Conservation (phyloP, 441 rosid species). For the Pelargonium cotyledonis region DNA sequence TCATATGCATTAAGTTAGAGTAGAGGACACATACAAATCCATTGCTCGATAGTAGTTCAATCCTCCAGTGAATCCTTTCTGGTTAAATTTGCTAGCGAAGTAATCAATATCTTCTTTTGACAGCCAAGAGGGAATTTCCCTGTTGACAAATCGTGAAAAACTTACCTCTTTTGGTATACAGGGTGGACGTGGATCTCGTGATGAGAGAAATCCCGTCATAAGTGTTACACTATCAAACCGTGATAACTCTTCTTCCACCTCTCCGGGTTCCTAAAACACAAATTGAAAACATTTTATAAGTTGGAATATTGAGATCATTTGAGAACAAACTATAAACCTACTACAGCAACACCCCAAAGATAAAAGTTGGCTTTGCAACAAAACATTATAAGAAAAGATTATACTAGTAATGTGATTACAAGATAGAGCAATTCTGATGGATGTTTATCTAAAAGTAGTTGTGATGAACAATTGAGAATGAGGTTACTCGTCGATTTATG, state of each 20-base stretch:
- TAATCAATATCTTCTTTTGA: slow-evolving; percentile 45
- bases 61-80: slow-evolving; percentile 64
- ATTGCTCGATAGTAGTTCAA: slow-evolving; percentile 58
- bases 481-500: too few relatives aligned
- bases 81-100: slow-evolving; percentile 40
- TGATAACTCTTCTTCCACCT: slow-evolving; percentile 53
- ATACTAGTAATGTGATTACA: too few relatives aligned
- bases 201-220: slow-evolving; percentile 31
- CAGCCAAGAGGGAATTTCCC: slow-evolving; percentile 48
- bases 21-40: slow-evolving; percentile 37
- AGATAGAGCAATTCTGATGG: too few relatives aligned
- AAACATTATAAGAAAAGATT: too few relatives aligned
- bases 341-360: not conserved
- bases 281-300: not conserved
- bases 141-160: slow-evolving; percentile 37
- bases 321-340: not conserved
- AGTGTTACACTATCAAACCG: slow-evolving; percentile 39
- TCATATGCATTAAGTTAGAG: not conserved
- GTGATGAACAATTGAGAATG: too few relatives aligned
- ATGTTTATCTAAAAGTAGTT: too few relatives aligned
- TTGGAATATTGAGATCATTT: not conserved
- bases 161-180: slow-evolving; percentile 38
- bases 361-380: not conserved
- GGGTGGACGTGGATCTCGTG: slow-evolving; percentile 42
- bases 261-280: slow-evolving; percentile 47